Conservation (phyloP, 257 asterid genomes). For the Avicennia marina region DNA sequence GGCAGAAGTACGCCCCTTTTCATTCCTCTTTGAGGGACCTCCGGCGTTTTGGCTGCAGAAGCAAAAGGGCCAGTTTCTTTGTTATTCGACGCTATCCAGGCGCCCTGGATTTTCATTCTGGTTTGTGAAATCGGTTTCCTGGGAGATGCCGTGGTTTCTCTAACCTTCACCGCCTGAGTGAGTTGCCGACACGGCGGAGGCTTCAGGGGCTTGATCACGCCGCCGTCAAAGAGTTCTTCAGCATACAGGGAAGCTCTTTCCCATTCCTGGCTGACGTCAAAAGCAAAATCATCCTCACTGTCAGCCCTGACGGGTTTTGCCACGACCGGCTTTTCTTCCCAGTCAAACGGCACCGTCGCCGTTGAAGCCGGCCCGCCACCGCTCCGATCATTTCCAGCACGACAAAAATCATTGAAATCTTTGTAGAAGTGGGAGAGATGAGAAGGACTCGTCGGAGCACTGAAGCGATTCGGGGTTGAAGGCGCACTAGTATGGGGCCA, state of each 20-base stretch:
- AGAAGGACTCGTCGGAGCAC: constrained; percentile 71
- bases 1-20: constrained; percentile 19
- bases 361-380: not conserved
- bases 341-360: constrained; percentile 30
- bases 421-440: constrained; percentile 39
- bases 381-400: not conserved
- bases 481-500: constrained; percentile 32
- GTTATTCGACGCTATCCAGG: constrained; percentile 17
- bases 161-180: no score
- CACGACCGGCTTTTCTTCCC: constrained; percentile 36
- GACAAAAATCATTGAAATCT: constrained; percentile 33
- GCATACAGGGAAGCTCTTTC: constrained; percentile 45
- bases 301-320: not conserved
- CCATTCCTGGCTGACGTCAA: constrained; percentile 36
- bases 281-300: constrained; percentile 45
- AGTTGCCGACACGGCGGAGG: constrained; percentile 27
- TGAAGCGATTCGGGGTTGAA: constrained; percentile 58
- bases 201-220: constrained; percentile 49
- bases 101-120: constrained; percentile 18
- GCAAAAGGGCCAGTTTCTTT: constrained; percentile 12
- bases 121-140: constrained; percentile 11
- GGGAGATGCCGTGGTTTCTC: not conserved
- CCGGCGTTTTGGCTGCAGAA: not conserved
- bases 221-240: constrained; percentile 70
- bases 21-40: constrained; percentile 36